phyloP scores from a whole-genome alignment of 139 green algal genomes.

The Zygnema cylindricum region DNA sequence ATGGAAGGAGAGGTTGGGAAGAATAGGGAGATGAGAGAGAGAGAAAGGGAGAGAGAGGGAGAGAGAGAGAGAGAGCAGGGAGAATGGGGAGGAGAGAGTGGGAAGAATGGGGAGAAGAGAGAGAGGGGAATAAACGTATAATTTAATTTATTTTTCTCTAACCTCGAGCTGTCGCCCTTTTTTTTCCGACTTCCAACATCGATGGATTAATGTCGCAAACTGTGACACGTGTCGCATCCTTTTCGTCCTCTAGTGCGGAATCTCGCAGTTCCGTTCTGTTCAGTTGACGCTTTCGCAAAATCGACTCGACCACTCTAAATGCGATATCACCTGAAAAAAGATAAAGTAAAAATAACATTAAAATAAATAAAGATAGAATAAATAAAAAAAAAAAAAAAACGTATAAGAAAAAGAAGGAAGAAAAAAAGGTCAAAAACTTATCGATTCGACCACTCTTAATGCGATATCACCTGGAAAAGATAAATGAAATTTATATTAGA shows the following conservation, averaged over 20 bases:
- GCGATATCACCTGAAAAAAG: constrained; percentile 45
- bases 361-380: no score
- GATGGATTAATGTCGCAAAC: constrained; percentile 95
- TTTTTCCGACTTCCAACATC: constrained; percentile 89
- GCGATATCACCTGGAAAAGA: constrained; percentile 45
- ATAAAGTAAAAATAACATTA: neutral
- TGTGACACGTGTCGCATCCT: constrained; percentile 63
- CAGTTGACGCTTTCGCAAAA: constrained; percentile 5
- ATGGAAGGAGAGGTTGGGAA: no score
- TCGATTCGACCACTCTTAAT: constrained; percentile 28
- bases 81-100: neutral
- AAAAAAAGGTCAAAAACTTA: no score
- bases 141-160: neutral
- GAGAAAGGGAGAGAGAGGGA: no score
- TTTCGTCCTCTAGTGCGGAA: neutral
- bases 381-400: no score
- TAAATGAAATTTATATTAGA: neutral
- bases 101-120: no score
- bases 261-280: no score
- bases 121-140: no score
- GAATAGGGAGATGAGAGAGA: no score
- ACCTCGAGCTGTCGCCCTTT: constrained; percentile 66
- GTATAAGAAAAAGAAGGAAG: no score
- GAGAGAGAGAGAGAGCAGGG: neutral
- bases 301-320: constrained; percentile 29